These are phyloP conservation scores for Teunomyces barrocoloradensis DNA, from an alignment of 805 yeast genomes.

Conservation along the genomic window DNA sequence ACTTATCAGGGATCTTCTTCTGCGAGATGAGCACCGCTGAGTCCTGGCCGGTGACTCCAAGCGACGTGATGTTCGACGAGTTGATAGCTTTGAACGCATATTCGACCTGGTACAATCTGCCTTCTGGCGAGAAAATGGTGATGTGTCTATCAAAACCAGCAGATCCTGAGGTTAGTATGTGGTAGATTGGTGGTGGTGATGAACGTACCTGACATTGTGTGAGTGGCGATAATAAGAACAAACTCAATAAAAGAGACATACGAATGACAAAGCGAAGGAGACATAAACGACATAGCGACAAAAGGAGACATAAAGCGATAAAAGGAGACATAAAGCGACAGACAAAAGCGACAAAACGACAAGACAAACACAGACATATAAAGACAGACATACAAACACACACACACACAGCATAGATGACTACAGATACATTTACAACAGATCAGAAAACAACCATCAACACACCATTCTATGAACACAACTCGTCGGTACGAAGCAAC, in stretches of 20 bases:
- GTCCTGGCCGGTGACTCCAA: slow-evolving; percentile 85
- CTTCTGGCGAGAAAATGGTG: slow-evolving; percentile 98
- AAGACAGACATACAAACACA: not conserved
- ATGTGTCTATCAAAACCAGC: slow-evolving; percentile 99
- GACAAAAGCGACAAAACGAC: not conserved
- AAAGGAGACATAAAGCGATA: not conserved
- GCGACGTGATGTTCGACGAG: slow-evolving; percentile 83
- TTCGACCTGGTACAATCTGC: slow-evolving; percentile 95
- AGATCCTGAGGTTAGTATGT: slow-evolving; percentile 38
- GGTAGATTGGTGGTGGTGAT: not conserved
- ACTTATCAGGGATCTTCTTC: slow-evolving; percentile 93
- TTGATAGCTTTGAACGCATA: slow-evolving; percentile 97
- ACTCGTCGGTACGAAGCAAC: slow-evolving; percentile 19
- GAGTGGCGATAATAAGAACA: not conserved
- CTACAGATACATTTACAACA: slow-evolving; percentile 24
- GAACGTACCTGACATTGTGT: slow-evolving; percentile 8
- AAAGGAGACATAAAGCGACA: not conserved
- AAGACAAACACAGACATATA: not conserved
- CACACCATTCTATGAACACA: slow-evolving; percentile 31
- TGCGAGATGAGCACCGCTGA: slow-evolving; percentile 88
- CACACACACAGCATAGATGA: not conserved
- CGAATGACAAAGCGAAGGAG: too few species aligned
- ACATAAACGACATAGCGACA: too few species aligned
- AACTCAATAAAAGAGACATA: too few species aligned
- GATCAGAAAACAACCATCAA: slow-evolving; percentile 33